Base-by-base conservation (phyloP, 371 early-diverging fungal species). In the Funneliformis caledonium region DNA sequence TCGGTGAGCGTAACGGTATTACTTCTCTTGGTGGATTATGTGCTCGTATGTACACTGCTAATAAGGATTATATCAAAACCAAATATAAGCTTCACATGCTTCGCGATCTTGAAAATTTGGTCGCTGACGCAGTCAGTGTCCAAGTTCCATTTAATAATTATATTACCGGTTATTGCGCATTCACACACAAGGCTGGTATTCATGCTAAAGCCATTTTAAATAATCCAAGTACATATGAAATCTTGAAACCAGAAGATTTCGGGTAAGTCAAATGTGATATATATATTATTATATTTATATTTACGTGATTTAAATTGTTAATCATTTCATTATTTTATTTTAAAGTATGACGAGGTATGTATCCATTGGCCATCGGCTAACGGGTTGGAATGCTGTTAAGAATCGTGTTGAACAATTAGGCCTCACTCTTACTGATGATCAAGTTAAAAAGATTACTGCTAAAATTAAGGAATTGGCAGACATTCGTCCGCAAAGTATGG, bases 361-460 rank as follows among this genome's bases (percentile, higher is more conserved):
- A 78, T 93, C 94, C 67, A 97, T 98, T 75, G 97, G 97, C 50
- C 98, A 97, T 86, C 94, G 97, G 65, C 88, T 98, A 77, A 98
- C 98, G 2, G 97, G 98, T 26, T 98, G 98, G 97, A 97, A 98
- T 86, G 97, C 98, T 52, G 97, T 98, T 89, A 97, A 96, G 93
- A 95, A 96, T 88, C 92, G 98, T 69, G 96, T 94, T 43, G 92
- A 95, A 83, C 97, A 97, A 85, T 89, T 98, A 43, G 91, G 93
- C 19, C 87, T 98, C 73, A 87, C 86, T 8, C 85, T 98, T 73
- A 92, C 91, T 70, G 98, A 98, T 84, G 94, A 94, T 31, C 94
- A 97, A 80, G 92, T 96, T 85, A 98, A 98, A 91, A 91, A 89
- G 56, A 93, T 97, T 75, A 98, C 98, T 0, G 90, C 89, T 81